Base-by-base conservation (phyloP, 2,329 filamentous ascomycete genomes). In the Sphaceloma murrayae region DNA sequence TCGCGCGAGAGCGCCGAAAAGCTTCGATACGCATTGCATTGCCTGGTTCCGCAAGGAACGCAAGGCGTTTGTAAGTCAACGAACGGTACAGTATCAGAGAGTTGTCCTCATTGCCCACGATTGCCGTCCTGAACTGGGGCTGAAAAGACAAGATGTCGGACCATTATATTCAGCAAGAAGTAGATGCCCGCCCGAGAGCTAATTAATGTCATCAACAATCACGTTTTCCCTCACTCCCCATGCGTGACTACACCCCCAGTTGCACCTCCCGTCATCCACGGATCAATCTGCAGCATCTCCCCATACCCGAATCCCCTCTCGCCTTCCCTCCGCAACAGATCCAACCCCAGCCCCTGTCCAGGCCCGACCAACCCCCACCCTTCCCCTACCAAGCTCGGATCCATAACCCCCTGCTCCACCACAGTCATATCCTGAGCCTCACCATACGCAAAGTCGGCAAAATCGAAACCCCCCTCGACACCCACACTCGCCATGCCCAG, bases 401-500 rank as follows among this genome's bases (percentile, higher is more conserved):
- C 36, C 9, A 40, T 16, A 6, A 40, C 36, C 24, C 24, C 24
- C 11, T 27, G 24, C 24, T 7, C 24, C 24, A 27, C 24, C 11
- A 7, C 24, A 11, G 24, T 11, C 24, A 7, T 6, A 27, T 11
- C 24, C 24, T 27, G 24, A 27, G 6, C 24, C 24, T 27, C 7
- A 27, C 24, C 36, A 30, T 29, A 40, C n/a, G 18, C 36, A 30
- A 40, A 40, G 14, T 40, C 36, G 10, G 36, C 36, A 30, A 40
- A 40, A 19, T 29, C 18, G 14, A 40, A 40, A 4, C 22, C 4
- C 9, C 14, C 36, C 6, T 30, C 24, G 11, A 11, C 11, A 2
- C 26, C 36, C 13, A 18, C 21, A 8, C 8, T 9, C 17, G 3
- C 24, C 22, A 40, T 6, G 8, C 36, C 36, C 4, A 40, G n/a